Evolutionary conservation across 2,329 filamentous ascomycete genomes (phyloP).

Genomic region (Sordariomycetes sp.): DNA sequence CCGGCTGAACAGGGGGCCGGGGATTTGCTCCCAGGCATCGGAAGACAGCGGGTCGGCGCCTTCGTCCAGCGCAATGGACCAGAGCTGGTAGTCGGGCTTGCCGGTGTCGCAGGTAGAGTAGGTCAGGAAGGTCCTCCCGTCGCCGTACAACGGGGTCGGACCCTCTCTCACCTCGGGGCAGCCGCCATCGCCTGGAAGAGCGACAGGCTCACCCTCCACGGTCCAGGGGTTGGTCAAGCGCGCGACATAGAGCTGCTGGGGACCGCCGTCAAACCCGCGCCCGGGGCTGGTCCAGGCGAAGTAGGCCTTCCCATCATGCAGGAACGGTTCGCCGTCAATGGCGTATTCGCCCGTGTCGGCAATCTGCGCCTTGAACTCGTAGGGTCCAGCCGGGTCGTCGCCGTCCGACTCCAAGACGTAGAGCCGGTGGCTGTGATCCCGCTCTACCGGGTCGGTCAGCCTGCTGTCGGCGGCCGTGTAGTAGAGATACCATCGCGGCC

Average conservation of each 20-base stretch:
- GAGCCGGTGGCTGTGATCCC: background rate
- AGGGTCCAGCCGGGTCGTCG: background rate
- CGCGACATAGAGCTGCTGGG: background rate
- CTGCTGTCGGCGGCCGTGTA: slow-evolving; percentile 1
- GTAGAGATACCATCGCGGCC: background rate
- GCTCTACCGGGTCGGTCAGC: background rate
- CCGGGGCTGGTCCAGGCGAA: slow-evolving; percentile 1
- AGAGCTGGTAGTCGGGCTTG: slow-evolving; percentile 1
- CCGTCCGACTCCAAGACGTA: background rate
- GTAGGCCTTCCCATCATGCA: background rate
- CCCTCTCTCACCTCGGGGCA: background rate
- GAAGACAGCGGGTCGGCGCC: background rate
- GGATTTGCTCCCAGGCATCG: background rate
- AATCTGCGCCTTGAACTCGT: slow-evolving; percentile 1
- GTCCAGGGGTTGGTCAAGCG: slow-evolving; percentile 1
- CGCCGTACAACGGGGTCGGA: background rate
- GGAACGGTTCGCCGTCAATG: slow-evolving; percentile 2
- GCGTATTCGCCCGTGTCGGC: background rate
- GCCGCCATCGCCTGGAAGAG: background rate
- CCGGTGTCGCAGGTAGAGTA: slow-evolving; percentile 1
- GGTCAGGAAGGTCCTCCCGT: background rate
- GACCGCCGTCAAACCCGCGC: background rate
- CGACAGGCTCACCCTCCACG: background rate
- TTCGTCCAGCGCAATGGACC: background rate
- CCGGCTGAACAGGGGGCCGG: background rate